Percentiles rank a stretch among this genome's conserved stretches.
Conservation (phyloP, 164 flowering plant genomes). For the Platanus orientalis region DNA sequence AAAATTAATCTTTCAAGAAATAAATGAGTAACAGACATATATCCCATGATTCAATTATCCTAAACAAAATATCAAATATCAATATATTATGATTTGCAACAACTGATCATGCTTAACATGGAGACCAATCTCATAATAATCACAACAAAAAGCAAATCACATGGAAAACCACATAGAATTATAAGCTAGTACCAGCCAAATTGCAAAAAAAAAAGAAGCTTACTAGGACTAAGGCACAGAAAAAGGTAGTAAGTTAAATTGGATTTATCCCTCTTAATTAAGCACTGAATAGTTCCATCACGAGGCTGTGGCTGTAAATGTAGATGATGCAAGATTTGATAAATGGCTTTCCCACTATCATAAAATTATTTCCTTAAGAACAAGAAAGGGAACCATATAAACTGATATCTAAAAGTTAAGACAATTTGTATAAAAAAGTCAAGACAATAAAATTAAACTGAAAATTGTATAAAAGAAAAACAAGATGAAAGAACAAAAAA, state of each 20-base stretch:
- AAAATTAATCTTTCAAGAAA: neutral
- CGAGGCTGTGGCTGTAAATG: slow-evolving; percentile 62
- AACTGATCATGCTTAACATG: neutral
- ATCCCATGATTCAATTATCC: neutral
- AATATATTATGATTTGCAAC: neutral
- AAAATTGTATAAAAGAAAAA: no score
- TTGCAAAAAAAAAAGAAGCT: slow-evolving; percentile 11
- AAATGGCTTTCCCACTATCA: neutral
- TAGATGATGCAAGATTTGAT: neutral
- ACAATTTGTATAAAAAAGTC: no score
- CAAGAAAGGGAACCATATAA: no score
- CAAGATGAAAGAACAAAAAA: no score
- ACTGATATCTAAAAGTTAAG: no score
- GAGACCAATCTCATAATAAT: neutral
- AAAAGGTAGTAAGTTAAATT: slow-evolving; percentile 64
- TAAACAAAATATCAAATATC: neutral
- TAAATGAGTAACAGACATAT: no score
- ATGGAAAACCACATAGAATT: neutral
- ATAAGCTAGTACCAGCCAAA: neutral
- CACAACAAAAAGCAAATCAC: neutral
- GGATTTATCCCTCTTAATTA: slow-evolving; percentile 67
- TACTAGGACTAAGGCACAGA: slow-evolving; percentile 72
- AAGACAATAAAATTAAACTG: no score
- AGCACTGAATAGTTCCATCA: slow-evolving; percentile 70
- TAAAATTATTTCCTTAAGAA: neutral